Conservation (phyloP, 176 grass and related monocot genomes). For the Thalia dealbata region DNA sequence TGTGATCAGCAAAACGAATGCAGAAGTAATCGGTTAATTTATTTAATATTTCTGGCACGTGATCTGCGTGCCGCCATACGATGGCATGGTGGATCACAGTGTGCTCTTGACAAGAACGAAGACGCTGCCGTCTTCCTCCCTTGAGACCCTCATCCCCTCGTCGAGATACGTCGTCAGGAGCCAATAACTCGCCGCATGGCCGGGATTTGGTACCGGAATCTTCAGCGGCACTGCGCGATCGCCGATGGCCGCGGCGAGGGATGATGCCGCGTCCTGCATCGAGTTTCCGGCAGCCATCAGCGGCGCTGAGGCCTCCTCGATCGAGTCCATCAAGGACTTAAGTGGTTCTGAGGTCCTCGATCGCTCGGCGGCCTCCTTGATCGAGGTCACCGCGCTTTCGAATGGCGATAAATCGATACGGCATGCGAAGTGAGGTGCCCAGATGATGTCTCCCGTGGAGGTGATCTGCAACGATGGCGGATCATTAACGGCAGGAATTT, state of each 20-base stretch:
- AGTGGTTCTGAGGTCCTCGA: too few relatives aligned
- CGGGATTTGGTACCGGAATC: slow-evolving; percentile 53
- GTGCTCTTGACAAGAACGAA: slow-evolving; percentile 83
- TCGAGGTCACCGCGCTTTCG: slow-evolving; percentile 21
- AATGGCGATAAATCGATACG: slow-evolving; percentile 65
- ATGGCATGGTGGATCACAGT: too few relatives aligned
- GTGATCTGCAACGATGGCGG: slow-evolving; percentile 48
- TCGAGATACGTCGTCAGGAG: slow-evolving; percentile 94
- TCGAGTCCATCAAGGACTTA: too few relatives aligned
- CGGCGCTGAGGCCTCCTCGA: too few relatives aligned
- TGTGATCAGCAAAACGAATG: too few relatives aligned
- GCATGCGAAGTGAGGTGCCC: slow-evolving; percentile 83
- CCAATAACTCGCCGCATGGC: slow-evolving; percentile 31
- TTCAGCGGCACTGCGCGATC: slow-evolving; percentile 57
- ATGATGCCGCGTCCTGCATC: slow-evolving; percentile 66
- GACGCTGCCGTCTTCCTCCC: slow-evolving; percentile 53
- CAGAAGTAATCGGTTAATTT: too few relatives aligned
- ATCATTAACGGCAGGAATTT: neutral
- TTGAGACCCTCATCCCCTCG: slow-evolving; percentile 67
- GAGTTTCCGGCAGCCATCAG: slow-evolving; percentile 16
- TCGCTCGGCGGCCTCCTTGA: too few relatives aligned
- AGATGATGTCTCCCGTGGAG: slow-evolving; percentile 69
- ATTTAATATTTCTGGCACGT: too few relatives aligned
- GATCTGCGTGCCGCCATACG: slow-evolving; percentile 16
- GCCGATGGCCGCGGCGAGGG: slow-evolving; percentile 69